Base-by-base conservation (phyloP, 2,329 filamentous ascomycete genomes). In the Drechslerella coelobrocha region DNA sequence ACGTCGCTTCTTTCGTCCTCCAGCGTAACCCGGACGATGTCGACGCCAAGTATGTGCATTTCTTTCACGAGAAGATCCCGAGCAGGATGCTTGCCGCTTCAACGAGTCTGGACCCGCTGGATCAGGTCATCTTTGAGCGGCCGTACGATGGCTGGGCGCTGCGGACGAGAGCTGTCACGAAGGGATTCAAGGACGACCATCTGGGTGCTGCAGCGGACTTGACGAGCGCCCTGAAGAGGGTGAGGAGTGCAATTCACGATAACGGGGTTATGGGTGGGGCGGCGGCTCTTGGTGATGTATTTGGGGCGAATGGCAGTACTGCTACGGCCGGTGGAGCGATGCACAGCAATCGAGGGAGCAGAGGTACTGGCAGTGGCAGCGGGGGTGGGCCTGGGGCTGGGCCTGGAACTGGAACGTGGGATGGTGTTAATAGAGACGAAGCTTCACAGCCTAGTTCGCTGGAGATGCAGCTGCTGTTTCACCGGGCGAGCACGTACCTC, bases 1-100 rank as follows among this genome's bases (percentile, higher is more conserved):
- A 91, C 66, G 88, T 94, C 1, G 90, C 88, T 1, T 83, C 84
- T 4, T 81, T 89, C 72, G 90, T 95, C 29, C 79, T 94, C 72
- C 86, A 89, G 77, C 83, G 89, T 71, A 87, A 85, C 69, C 82
- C 85, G n/a, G 78, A 83, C 54, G 87, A 92, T 76, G 79, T 82
- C 45, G 89, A 94, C 76, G 91, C 90, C 26, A 89, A 88, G 78
- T 94, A 94, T 77, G 91, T 94, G n/a, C 89, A 94, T 77, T 94
- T 93, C 80, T 95, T 95, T 78, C 90, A 93, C 79, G 90, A 95
- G 79, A 94, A 93, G 83, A 92, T 94, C 24, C 89, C 90, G 0
- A 89, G 86, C 41, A 82, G 88, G 43, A 86, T 89, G 77, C 81
- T 94, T 77, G 88, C 87, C 34, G 85, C 90, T 75, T 87, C 84